phyloP scores from a whole-genome alignment of 1,284 basidiomycete species.

The Ceratobasidium sp. region DNA sequence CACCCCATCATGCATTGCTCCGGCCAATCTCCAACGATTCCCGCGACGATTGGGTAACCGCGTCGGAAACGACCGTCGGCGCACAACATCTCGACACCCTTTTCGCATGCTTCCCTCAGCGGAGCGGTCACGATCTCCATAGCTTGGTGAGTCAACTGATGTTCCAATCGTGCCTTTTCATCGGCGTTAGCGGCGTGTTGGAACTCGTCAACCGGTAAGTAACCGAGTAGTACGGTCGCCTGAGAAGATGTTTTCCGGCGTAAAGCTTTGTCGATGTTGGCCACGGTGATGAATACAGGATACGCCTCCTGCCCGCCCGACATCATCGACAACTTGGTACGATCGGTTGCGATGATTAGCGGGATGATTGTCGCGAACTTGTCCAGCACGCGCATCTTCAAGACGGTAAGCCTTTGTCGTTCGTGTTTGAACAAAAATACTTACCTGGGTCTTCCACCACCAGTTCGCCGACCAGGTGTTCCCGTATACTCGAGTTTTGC shows the following conservation, averaged over 20 bases:
- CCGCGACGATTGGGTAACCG: slow-evolving; percentile 47
- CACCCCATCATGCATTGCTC: slow-evolving; percentile 51
- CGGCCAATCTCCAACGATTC: slow-evolving; percentile 52
- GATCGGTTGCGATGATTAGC: slow-evolving; percentile 47
- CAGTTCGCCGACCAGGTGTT: slow-evolving; percentile 4
- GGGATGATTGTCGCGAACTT: slow-evolving; percentile 38
- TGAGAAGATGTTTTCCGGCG: slow-evolving; percentile 24
- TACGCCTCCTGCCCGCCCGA: slow-evolving; percentile 47
- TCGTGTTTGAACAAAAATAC: background rate
- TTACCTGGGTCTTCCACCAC: slow-evolving; percentile 19
- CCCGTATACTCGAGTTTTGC: background rate
- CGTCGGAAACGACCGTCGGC: slow-evolving; percentile 42
- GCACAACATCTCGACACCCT: slow-evolving; percentile 48
- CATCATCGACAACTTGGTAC: slow-evolving; percentile 45
- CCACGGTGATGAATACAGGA: slow-evolving; percentile 47
- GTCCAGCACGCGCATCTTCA: slow-evolving; percentile 18
- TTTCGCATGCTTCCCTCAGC: slow-evolving; percentile 38
- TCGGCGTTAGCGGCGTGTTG: background rate
- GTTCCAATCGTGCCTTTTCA: slow-evolving; percentile 1
- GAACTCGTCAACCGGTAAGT: slow-evolving; percentile 41
- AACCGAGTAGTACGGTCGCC: slow-evolving; percentile 36
- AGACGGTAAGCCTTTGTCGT: background rate
- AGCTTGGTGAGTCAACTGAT: slow-evolving; percentile 49
- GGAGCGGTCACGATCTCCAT: slow-evolving; percentile 41
- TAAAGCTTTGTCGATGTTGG: slow-evolving; percentile 40